Conservation (phyloP, 148 eudicot species). For the Heliosperma pusillum region DNA sequence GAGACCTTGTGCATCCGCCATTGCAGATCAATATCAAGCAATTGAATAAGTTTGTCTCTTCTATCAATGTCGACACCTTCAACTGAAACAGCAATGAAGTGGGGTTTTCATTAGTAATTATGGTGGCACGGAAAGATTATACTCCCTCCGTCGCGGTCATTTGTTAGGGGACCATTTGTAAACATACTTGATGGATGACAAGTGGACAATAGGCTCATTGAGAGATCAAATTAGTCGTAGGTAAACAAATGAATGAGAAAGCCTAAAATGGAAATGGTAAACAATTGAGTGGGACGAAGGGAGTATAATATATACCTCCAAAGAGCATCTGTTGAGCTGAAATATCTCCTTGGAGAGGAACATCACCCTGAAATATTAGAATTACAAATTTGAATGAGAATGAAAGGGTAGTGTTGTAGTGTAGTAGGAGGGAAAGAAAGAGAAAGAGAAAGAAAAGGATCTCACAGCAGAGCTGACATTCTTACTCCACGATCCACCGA, state of each 20-base stretch:
- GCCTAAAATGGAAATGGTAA: too few relatives aligned
- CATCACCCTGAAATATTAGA: conserved; percentile 63
- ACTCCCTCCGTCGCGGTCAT: too few relatives aligned
- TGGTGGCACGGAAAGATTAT: too few relatives aligned
- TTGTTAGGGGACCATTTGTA: too few relatives aligned
- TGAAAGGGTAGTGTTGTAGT: too few relatives aligned
- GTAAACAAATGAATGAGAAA: too few relatives aligned
- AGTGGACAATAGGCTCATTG: too few relatives aligned
- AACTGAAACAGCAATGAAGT: conserved; percentile 42
- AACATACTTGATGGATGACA: too few relatives aligned
- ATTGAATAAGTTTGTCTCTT: conserved; percentile 74
- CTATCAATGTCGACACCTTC: conserved; percentile 84
- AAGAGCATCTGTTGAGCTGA: conserved; percentile 95
- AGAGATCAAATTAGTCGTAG: too few relatives aligned
- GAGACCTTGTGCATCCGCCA: conserved; percentile 99
- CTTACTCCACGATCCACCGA: conserved; percentile 95
- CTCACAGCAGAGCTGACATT: conserved; percentile 80
- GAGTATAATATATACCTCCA: too few relatives aligned
- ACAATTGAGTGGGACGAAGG: too few relatives aligned
- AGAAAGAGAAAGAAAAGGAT: conserved; percentile 21
- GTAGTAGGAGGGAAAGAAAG: not conserved
- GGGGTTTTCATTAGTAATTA: not conserved
- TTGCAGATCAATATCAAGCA: conserved; percentile 80
- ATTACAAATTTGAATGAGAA: conserved; percentile 15
- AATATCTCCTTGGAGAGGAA: conserved; percentile 96